These are phyloP conservation scores for Arctium minus DNA, from an alignment of 129 eudicot genomes.

Conservation along the genomic window DNA sequence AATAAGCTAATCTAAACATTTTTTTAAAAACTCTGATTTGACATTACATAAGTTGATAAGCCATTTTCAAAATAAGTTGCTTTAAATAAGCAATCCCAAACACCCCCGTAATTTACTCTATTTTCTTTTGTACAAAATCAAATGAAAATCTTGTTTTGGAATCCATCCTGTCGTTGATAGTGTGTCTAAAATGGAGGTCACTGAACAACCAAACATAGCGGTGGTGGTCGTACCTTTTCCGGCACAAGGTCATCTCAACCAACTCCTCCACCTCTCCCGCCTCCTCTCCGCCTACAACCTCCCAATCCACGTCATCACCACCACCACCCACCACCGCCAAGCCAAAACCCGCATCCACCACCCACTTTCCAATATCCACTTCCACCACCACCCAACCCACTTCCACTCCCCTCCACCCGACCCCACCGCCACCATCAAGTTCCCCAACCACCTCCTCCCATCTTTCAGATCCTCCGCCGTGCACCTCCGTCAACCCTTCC, in stretches of 20 bases:
- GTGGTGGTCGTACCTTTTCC: conserved; percentile 44
- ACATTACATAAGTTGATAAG: too few species aligned
- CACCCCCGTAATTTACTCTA: too few species aligned
- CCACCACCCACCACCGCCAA: conserved; percentile 41
- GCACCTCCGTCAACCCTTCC: conserved; percentile 39
- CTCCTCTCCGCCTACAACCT: conserved; percentile 43
- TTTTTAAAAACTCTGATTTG: too few species aligned
- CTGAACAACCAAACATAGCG: neutral
- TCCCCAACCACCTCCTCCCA: conserved; percentile 48
- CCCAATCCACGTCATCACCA: conserved; percentile 37
- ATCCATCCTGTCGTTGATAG: neutral
- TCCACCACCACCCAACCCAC: conserved; percentile 37
- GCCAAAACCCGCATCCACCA: conserved; percentile 35
- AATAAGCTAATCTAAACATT: too few species aligned
- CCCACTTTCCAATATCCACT: conserved; percentile 15
- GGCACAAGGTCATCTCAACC: conserved; percentile 53
- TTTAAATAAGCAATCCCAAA: too few species aligned
- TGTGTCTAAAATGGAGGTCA: neutral
- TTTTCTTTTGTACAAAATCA: too few species aligned
- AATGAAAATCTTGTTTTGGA: neutral
- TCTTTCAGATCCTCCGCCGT: conserved; percentile 31
- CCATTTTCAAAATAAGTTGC: too few species aligned
- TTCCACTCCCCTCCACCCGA: conserved; percentile 40
- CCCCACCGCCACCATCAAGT: conserved; percentile 29
- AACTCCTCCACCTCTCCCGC: conserved; percentile 44